A percentile compares a stretch with the other conserved stretches of the same genome.
phyloP scores from a whole-genome alignment of 371 early-diverging fungal genomes.

The Syncephalis fuscata region DNA sequence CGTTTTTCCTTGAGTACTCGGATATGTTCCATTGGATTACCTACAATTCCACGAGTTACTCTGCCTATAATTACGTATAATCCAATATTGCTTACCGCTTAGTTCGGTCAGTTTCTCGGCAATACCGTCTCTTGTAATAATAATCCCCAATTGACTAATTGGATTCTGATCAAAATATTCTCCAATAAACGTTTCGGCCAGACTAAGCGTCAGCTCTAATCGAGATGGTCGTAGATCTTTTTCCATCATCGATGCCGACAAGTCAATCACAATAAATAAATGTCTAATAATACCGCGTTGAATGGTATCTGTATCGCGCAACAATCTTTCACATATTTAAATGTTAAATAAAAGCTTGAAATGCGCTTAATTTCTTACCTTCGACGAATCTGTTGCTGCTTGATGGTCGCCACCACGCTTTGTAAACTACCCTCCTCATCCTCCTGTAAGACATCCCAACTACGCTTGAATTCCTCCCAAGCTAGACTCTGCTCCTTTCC shows the following conservation, averaged over 20 bases:
- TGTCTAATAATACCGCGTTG: slow-evolving; percentile 91
- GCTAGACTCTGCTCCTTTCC: slow-evolving; percentile 34
- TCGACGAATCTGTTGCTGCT: slow-evolving; percentile 55
- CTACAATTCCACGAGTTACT: slow-evolving; percentile 8
- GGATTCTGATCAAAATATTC: slow-evolving; percentile 95
- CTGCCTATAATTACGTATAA: neutral
- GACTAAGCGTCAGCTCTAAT: slow-evolving; percentile 46
- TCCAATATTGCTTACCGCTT: slow-evolving; percentile 23
- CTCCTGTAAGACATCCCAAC: slow-evolving; percentile 89
- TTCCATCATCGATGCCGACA: slow-evolving; percentile 70
- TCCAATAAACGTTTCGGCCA: slow-evolving; percentile 51
- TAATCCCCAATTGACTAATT: slow-evolving; percentile 74
- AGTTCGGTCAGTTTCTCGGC: slow-evolving; percentile 77
- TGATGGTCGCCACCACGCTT: slow-evolving; percentile 54
- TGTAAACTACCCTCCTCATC: slow-evolving; percentile 76
- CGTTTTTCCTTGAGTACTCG: slow-evolving; percentile 38
- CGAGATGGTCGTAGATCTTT: slow-evolving; percentile 70
- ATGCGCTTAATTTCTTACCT: no score
- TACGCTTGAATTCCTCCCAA: slow-evolving; percentile 93
- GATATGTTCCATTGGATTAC: slow-evolving; percentile 60
- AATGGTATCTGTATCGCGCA: slow-evolving; percentile 60
- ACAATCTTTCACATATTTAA: slow-evolving; percentile 15
- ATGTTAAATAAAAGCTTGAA: neutral
- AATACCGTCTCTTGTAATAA: slow-evolving; percentile 73
- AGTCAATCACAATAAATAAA: slow-evolving; percentile 64